Conservation (phyloP, 2,329 filamentous ascomycete species). For the Metarhizium album region DNA sequence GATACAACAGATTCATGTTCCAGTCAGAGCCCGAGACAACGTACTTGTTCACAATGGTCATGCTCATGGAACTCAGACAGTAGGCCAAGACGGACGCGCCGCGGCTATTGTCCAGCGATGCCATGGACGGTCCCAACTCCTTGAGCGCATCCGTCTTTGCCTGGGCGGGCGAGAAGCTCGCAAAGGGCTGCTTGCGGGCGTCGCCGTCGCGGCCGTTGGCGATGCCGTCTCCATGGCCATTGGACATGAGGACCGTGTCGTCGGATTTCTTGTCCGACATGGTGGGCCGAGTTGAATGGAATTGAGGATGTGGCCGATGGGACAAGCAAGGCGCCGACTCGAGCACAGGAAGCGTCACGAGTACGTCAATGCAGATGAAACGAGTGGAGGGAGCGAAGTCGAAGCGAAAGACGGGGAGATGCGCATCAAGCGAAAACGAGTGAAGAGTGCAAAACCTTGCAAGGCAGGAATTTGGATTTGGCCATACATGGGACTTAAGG, state of each 20-base stretch:
- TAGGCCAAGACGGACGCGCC: slow-evolving; percentile 76
- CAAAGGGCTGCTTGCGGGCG: neutral
- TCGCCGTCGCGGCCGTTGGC: neutral
- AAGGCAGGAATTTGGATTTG: no score
- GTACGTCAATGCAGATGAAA: no score
- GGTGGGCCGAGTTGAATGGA: neutral
- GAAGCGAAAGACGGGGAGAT: no score
- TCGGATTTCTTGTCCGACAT: slow-evolving; percentile 8
- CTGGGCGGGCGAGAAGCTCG: slow-evolving; percentile 5
- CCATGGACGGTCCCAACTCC: neutral
- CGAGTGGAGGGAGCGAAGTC: no score
- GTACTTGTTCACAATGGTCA: slow-evolving; percentile 99
- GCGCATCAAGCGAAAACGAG: no score
- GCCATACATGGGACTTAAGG: no score
- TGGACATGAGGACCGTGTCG: slow-evolving; percentile 1
- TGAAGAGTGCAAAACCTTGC: no score
- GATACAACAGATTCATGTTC: slow-evolving; percentile 94
- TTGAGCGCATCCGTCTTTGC: slow-evolving; percentile 5
- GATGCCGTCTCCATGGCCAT: neutral
- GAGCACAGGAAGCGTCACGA: no score
- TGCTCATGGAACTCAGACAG: slow-evolving; percentile 92
- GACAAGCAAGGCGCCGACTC: no score
- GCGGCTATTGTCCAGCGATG: slow-evolving; percentile 58
- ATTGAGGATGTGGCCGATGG: neutral
- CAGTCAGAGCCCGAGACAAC: slow-evolving; percentile 83